Base-by-base conservation (phyloP, 805 yeast genomes). In the Candida yuanshanica region DNA sequence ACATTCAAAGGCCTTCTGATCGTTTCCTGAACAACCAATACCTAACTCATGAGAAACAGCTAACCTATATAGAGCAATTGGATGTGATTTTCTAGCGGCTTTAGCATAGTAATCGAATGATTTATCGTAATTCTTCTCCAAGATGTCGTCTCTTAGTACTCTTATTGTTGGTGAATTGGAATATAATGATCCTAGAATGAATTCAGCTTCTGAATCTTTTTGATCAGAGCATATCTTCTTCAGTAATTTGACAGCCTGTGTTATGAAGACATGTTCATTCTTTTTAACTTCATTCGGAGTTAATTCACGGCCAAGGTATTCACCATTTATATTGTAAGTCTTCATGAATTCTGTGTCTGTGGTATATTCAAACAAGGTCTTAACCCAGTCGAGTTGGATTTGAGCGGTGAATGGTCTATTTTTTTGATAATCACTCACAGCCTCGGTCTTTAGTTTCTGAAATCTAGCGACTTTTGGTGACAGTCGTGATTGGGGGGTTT, bases 11-110 rank as follows among this genome's bases (percentile, higher is more conserved):
- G 88, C 79, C 43, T 68, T 66, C n/a, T 46, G 49, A 14, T 64
- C 60, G 50, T 74, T 74, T 32, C 65, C 55, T 41, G 62, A 51
- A 20, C 73, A 64, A 2, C 83, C 83, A 44, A 75, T 69, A 14
- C 86, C 82, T 56, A 81, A 66, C 56, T 85, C 93, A 52, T 72
- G 71, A 52, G 87, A 77, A 24, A 83, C 83, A 1, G 83, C 93
- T 1, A 79, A 72, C 37, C 91, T 64, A 62, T 81, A 84, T 43
- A 80, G 70, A 9, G 85, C 82, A 40, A 74, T 74, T 0, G 78
- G 68, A 51, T 80, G 80, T 17, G 74, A 71, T 33, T 69, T 69
- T 36, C 65, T 64, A 6, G 87, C 83, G 1, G 88, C 82, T 44
- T 72, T 75, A 23, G 61, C 50, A 57, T 83, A 84, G 37, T 70